Percentiles rank a stretch among this genome's conserved stretches.
These are phyloP conservation scores for Grosmannia serpens DNA, from an alignment of 2,329 filamentous ascomycete species.

Conservation along the genomic window DNA sequence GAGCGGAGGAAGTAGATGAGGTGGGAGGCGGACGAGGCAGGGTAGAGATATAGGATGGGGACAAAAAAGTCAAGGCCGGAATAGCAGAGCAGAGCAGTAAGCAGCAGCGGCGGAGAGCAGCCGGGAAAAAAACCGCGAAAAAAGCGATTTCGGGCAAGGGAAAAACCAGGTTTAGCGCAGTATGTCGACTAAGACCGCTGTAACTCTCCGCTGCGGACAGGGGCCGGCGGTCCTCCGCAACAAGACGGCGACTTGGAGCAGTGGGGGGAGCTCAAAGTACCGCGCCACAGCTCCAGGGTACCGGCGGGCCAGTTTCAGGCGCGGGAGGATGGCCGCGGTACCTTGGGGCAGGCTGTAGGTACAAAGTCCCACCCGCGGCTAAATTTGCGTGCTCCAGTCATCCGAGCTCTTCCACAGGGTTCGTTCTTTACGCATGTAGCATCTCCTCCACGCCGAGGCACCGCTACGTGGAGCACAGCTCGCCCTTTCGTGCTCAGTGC, in stretches of 20 bases:
- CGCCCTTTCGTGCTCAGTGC: background rate
- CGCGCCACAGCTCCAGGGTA: background rate
- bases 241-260: background rate
- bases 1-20: background rate
- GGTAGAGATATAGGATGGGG: background rate
- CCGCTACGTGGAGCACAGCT: background rate
- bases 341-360: background rate
- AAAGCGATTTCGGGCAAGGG: constrained; percentile 9
- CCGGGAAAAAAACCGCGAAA: background rate
- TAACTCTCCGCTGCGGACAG: background rate
- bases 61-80: background rate
- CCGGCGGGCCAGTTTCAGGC: background rate
- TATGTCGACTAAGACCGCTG: background rate
- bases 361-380: constrained; percentile 7
- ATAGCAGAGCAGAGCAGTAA: background rate
- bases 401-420: constrained; percentile 7
- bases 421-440: background rate
- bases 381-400: constrained; percentile 11
- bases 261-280: background rate
- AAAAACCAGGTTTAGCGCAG: background rate
- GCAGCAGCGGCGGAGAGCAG: background rate
- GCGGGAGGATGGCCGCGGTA: background rate
- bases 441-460: constrained; percentile 11
- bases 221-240: background rate
- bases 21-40: background rate